phyloP scores from a whole-genome alignment of 768 basidiomycete species.

The Dentipellis fragilis region DNA sequence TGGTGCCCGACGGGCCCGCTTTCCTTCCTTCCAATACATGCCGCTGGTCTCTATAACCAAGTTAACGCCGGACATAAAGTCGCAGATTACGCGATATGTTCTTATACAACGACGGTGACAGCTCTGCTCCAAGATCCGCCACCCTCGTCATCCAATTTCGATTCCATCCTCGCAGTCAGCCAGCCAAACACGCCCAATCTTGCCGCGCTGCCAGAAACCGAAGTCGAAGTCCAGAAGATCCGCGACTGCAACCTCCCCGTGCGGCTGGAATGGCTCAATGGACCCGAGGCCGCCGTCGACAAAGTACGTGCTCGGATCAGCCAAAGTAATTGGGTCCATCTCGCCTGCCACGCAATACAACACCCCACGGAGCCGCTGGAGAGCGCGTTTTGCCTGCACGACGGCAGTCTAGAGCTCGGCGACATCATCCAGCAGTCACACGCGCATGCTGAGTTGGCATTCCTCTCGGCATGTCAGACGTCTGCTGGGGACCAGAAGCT shows the following conservation, averaged over 20 bases:
- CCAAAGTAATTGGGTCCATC: not conserved
- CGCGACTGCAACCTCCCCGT: not conserved
- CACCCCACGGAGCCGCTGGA: not conserved
- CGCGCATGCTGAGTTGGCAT: not conserved
- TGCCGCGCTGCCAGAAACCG: not conserved
- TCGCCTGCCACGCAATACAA: not conserved
- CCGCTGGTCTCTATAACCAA: constrained; percentile 1
- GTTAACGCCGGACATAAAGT: not conserved
- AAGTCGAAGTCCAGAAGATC: not conserved
- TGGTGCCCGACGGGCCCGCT: constrained; percentile 7
- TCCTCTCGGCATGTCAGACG: not conserved
- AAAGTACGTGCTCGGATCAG: not conserved
- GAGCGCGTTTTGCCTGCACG: not conserved
- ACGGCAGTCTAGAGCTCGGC: not conserved
- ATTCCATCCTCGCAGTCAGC: not conserved
- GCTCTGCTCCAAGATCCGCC: not conserved
- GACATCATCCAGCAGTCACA: not conserved
- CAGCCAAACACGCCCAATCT: not conserved
- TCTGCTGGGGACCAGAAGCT: not conserved
- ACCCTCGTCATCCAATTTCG: not conserved
- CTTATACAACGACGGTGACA: not conserved
- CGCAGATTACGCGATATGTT: not conserved
- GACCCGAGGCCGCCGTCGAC: not conserved
- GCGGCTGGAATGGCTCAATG: not conserved
- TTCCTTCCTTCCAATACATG: constrained; percentile 4